Evolutionary conservation across 768 basidiomycete species (phyloP), one percentile per base, ranked within the genome.

Genomic region (Boletales sp.): DNA sequence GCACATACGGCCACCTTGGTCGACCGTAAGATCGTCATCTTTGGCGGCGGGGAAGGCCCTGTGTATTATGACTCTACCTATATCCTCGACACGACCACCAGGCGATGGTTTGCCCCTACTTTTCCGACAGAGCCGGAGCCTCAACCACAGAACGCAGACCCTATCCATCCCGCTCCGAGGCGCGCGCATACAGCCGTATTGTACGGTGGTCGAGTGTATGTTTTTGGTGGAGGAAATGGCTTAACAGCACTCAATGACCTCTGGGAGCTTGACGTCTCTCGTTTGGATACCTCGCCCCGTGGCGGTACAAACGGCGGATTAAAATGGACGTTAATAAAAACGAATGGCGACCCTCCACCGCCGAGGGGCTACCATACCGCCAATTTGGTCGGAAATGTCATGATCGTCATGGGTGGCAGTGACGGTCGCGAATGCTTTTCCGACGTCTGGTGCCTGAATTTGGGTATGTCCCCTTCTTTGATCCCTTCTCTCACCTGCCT

Each of bases 161-260:
- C 59, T 18, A 65, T 63, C 19, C 67, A 67, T 38, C 83, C 89
- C 0, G 77, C 81, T 3, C 83, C 86, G 3, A 82, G 94, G 9
- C 83, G 94, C 24, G 93, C 94, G 2, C 94, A 97, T 66, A 90
- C 91, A 0, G 82, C 90, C 1, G 87, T 94, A 13, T 69, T 83
- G 18, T 84, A 91, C 60, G 71, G 73, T 27, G 75, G 77, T 50
- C 85, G 80, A 62, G 77, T 97, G 0, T 90, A 88, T 74, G 69
- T 97, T 4, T 97, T 95, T 59, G 94, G 93, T 8, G 93, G 94
- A n/a, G 94, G 94, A 3, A 94, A 92, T 51, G 94, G 94, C 0
- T 74, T 86, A 71, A 80, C 80, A n/a, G 93, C 94, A 0, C 74
- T 97, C 48, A 90, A 90, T 57, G 94, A 97, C 65, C 71, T 94